Conservation (phyloP, 2,329 filamentous ascomycete species). For the Blumeria graminis region DNA sequence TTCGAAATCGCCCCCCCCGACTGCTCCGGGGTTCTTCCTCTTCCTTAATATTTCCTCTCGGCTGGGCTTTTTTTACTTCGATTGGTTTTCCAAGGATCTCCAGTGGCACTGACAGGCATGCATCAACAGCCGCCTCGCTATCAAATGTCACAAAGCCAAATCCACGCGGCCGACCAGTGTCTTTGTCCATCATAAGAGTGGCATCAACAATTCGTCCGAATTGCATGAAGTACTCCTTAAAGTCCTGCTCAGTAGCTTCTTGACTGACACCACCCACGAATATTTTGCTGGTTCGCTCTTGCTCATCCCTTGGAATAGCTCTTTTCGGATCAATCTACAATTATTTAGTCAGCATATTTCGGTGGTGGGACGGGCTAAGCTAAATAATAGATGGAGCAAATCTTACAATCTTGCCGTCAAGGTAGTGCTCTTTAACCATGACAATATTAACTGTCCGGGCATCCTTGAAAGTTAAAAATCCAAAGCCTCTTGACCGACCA, state of each 20-base stretch:
- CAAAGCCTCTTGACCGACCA: slow-evolving; percentile 83
- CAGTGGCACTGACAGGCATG: slow-evolving; percentile 60
- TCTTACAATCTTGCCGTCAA: slow-evolving; percentile 94
- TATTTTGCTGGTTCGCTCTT: slow-evolving; percentile 96
- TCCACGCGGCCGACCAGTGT: slow-evolving; percentile 84
- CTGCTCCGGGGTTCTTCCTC: slow-evolving; percentile 46
- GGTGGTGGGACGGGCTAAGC: not conserved
- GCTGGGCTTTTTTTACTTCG: slow-evolving; percentile 95
- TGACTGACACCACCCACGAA: slow-evolving; percentile 96
- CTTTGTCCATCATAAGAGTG: slow-evolving; percentile 99
- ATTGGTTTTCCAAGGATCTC: slow-evolving; percentile 92
- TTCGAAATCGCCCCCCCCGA: slow-evolving; percentile 26
- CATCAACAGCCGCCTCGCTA: slow-evolving; percentile 81
- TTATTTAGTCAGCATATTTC: not conserved
- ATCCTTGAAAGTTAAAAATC: slow-evolving; percentile 93
- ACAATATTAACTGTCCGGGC: slow-evolving; percentile 96
- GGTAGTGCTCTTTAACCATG: slow-evolving; percentile 97
- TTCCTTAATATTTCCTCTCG: slow-evolving; percentile 78
- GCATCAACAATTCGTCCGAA: slow-evolving; percentile 93
- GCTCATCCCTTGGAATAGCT: slow-evolving; percentile 89
- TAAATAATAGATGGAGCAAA: slow-evolving; percentile 10
- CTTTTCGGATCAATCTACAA: slow-evolving; percentile 82
- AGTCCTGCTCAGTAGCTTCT: slow-evolving; percentile 88
- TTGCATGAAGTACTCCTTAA: slow-evolving; percentile 88
- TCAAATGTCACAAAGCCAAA: slow-evolving; percentile 99